Conservation (phyloP, 345 rosid species). For the Linum trigynum region DNA sequence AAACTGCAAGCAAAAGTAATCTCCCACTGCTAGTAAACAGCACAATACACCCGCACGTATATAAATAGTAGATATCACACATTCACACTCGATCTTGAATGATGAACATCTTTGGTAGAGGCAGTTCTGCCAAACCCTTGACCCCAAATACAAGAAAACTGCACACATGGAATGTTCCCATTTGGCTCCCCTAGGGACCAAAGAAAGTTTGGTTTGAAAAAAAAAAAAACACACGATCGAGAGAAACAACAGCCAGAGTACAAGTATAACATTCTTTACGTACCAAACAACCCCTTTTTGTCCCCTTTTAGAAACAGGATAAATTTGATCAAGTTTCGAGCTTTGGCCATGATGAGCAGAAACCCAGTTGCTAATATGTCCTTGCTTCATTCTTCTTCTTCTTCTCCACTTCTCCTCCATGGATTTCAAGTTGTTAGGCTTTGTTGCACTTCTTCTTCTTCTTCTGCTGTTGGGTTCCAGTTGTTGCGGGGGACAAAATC, state of each 20-base stretch:
- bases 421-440: background rate
- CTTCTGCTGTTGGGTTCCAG: background rate
- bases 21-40: too few species aligned
- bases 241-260: background rate
- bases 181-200: background rate
- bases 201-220: background rate
- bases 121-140: background rate
- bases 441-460: background rate
- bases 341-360: too few species aligned
- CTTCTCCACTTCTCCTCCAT: background rate
- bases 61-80: too few species aligned
- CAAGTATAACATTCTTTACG: background rate
- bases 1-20: too few species aligned
- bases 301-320: background rate
- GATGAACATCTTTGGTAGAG: too few species aligned
- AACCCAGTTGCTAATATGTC: background rate
- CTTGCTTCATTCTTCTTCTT: background rate
- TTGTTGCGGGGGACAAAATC: slow-evolving; percentile 1
- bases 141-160: background rate
- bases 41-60: too few species aligned
- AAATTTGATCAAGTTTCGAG: too few species aligned
- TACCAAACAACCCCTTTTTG: background rate
- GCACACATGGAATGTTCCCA: background rate
- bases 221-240: background rate
- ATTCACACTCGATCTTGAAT: background rate